phyloP scores from a whole-genome alignment of 176 grass and related monocot genomes.

The Hordeum vulgare region DNA sequence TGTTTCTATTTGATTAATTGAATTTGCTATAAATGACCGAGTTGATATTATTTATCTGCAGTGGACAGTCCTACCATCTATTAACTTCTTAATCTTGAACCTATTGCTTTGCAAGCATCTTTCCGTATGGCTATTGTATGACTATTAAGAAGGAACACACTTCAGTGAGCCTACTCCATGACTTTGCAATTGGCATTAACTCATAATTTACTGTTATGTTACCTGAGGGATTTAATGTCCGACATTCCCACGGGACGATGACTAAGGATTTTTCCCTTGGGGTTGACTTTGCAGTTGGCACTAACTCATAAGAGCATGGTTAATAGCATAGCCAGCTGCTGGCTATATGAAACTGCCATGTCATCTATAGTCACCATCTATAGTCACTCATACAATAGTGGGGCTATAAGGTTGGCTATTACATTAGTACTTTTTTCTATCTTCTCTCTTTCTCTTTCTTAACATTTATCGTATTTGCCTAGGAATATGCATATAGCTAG shows the following conservation, averaged over 20 bases:
- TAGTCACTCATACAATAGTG: no score
- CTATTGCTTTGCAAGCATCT: neutral
- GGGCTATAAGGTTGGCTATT: no score
- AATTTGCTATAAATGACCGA: neutral
- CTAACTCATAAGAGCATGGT: neutral
- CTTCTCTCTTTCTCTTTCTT: no score
- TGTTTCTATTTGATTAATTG: neutral
- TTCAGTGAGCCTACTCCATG: neutral
- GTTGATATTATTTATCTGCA: conserved; percentile 3
- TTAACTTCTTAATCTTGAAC: neutral
- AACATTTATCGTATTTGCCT: no score
- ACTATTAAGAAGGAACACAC: neutral
- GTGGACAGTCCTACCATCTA: neutral
- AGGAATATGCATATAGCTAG: no score
- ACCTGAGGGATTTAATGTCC: neutral
- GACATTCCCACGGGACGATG: neutral
- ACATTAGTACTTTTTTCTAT: no score
- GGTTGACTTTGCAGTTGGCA: neutral
- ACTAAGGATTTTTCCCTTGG: neutral
- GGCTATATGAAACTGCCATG: no score
- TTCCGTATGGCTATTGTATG: neutral
- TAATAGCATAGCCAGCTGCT: no score
- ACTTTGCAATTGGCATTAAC: neutral
- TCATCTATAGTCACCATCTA: no score
- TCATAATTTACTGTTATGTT: neutral